Percentiles rank a stretch among this genome's conserved stretches.
Conservation (phyloP, 2,329 filamentous ascomycete genomes). For the Aspergillus brasiliensis region DNA sequence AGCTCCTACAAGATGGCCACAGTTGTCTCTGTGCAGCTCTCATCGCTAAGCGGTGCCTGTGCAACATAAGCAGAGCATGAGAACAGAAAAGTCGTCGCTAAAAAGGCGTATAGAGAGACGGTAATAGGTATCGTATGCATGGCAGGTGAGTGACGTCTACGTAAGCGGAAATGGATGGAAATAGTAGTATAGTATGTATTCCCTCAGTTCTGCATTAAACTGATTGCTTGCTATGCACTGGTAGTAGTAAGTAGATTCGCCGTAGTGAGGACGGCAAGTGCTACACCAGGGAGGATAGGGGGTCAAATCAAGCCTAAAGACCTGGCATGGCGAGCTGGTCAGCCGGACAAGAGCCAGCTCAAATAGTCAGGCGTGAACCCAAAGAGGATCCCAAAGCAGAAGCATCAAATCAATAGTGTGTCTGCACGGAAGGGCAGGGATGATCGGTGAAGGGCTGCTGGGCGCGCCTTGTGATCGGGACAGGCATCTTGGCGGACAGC, state of each 20-base stretch:
- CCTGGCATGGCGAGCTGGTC: background rate
- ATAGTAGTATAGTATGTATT: background rate
- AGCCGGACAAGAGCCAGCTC: background rate
- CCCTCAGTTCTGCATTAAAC: background rate
- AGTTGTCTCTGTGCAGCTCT: slow-evolving; percentile 32
- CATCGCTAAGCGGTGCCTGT: slow-evolving; percentile 18
- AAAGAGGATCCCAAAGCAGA: background rate
- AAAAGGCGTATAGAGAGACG: background rate
- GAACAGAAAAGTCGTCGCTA: background rate
- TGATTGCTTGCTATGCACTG: slow-evolving; percentile 1
- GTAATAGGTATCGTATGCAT: background rate
- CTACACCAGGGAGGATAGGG: background rate
- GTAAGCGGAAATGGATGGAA: background rate
- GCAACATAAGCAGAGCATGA: slow-evolving; percentile 19
- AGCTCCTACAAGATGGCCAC: slow-evolving; percentile 37
- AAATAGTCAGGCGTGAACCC: background rate
- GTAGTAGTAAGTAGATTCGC: background rate
- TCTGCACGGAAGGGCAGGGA: background rate
- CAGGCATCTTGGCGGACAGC: background rate
- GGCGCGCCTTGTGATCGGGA: background rate
- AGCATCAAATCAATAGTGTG: background rate
- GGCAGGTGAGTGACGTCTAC: background rate
- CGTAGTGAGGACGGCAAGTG: background rate
- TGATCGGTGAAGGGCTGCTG: background rate
- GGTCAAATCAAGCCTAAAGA: background rate